Conservation (phyloP, 208 protist genomes). For the Trypanosoma platydactyli region DNA sequence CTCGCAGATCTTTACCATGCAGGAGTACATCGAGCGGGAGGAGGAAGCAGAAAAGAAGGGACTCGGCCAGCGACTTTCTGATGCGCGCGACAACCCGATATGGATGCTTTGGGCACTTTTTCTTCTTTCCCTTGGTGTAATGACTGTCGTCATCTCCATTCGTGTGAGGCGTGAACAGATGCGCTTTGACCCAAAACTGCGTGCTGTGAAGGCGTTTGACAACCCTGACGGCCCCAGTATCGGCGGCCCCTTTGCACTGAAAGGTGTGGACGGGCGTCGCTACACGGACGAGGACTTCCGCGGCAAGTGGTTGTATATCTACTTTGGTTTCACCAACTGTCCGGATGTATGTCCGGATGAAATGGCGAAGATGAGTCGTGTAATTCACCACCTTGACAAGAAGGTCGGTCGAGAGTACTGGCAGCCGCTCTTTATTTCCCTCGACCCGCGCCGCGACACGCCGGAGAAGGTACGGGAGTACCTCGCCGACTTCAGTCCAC, state of each 20-base stretch:
- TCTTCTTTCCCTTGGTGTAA: conserved; percentile 45
- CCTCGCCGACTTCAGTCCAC: conserved; percentile 88
- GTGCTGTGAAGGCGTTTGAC: conserved; percentile 74
- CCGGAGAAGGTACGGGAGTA: conserved; percentile 79
- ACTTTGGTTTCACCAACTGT: conserved; percentile 98
- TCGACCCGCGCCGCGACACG: conserved; percentile 93
- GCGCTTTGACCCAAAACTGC: conserved; percentile 75
- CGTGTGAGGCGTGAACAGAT: conserved; percentile 75
- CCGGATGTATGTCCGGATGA: conserved; percentile 96
- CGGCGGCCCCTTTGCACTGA: conserved; percentile 69
- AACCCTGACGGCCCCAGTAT: conserved; percentile 70
- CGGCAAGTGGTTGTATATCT: conserved; percentile 94
- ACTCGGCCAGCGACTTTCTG: conserved; percentile 50
- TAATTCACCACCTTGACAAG: conserved; percentile 77
- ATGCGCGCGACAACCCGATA: conserved; percentile 69
- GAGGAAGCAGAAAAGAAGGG: conserved; percentile 48
- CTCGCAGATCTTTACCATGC: conserved; percentile 77
- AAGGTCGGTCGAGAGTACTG: conserved; percentile 81
- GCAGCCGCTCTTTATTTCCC: conserved; percentile 92
- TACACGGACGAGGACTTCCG: conserved; percentile 74
- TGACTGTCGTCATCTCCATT: conserved; percentile 75
- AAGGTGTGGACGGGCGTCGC: conserved; percentile 58
- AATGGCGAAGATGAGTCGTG: conserved; percentile 92
- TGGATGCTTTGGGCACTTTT: conserved; percentile 80
- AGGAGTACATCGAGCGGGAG: conserved; percentile 76